These are phyloP conservation scores for Alternaria viburni DNA, from an alignment of 2,329 filamentous ascomycete genomes.

Conservation along the genomic window DNA sequence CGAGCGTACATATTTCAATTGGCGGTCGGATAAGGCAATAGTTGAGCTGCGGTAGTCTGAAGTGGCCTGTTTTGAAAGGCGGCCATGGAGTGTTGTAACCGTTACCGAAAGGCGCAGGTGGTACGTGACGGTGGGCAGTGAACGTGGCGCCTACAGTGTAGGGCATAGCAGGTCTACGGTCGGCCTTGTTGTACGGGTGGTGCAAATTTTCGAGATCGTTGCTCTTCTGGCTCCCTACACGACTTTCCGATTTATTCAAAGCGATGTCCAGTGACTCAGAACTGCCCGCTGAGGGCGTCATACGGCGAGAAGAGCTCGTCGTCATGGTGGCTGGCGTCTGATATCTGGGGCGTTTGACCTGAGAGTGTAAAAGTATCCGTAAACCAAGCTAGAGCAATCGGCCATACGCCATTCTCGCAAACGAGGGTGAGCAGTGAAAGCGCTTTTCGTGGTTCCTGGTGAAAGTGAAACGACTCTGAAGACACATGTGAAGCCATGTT, in stretches of 20 bases:
- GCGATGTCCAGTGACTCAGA: neutral
- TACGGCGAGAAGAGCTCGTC: neutral
- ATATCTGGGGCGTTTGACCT: neutral
- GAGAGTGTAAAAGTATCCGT: neutral
- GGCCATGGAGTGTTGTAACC: neutral
- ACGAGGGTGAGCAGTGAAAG: neutral
- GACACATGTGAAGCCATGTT: neutral
- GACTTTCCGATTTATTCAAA: neutral
- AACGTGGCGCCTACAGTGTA: slow-evolving; percentile 5
- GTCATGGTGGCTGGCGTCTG: neutral
- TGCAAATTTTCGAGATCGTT: neutral
- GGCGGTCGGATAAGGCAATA: slow-evolving; percentile 1
- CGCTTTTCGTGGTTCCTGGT: neutral
- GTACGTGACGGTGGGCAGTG: neutral
- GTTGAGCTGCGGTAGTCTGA: neutral
- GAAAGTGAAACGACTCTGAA: neutral
- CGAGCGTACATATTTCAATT: neutral
- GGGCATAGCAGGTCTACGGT: neutral
- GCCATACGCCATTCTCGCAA: neutral
- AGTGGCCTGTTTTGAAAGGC: neutral
- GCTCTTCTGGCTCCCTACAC: neutral
- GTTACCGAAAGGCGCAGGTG: slow-evolving; percentile 4
- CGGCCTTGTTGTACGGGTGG: neutral
- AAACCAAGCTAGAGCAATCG: neutral
- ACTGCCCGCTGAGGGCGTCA: neutral